These are phyloP conservation scores for Trichophyton simii DNA, from an alignment of 2,329 filamentous ascomycete species.

Conservation along the genomic window DNA sequence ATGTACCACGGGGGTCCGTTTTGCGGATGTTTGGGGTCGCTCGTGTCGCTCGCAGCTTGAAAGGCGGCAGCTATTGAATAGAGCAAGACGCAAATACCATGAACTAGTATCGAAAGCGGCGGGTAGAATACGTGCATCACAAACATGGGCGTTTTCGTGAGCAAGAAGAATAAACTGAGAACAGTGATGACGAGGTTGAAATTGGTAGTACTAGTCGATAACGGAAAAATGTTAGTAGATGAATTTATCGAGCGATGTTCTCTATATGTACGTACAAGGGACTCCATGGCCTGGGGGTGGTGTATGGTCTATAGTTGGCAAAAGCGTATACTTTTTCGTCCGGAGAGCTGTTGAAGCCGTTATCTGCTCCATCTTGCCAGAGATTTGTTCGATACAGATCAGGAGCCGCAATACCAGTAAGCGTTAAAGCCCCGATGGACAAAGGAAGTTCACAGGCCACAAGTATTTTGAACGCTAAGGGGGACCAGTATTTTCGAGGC, in stretches of 20 bases:
- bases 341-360: slow-evolving; percentile 52
- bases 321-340: slow-evolving; percentile 44
- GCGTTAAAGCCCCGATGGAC: slow-evolving; percentile 44
- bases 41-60: slow-evolving; percentile 47
- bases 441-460: slow-evolving; percentile 45
- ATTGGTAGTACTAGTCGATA: slow-evolving; percentile 40
- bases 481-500: slow-evolving; percentile 43
- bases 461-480: slow-evolving; percentile 40
- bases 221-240: slow-evolving; percentile 3
- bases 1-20: slow-evolving; percentile 51
- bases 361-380: slow-evolving; percentile 49
- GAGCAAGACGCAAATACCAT: slow-evolving; percentile 39
- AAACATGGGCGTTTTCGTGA: slow-evolving; percentile 46
- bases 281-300: slow-evolving; percentile 47
- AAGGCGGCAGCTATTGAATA: slow-evolving; percentile 44
- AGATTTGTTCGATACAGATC: slow-evolving; percentile 49
- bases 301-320: slow-evolving; percentile 46
- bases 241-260: not conserved
- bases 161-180: slow-evolving; percentile 48
- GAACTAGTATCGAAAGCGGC: slow-evolving; percentile 41
- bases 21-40: slow-evolving; percentile 43
- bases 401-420: slow-evolving; percentile 51
- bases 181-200: slow-evolving; percentile 51
- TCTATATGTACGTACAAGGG: slow-evolving; percentile 36
- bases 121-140: slow-evolving; percentile 46